Evolutionary conservation across 441 rosid genomes (phyloP), one percentile per base, ranked within the genome.

Genomic region (Adansonia grandidieri): DNA sequence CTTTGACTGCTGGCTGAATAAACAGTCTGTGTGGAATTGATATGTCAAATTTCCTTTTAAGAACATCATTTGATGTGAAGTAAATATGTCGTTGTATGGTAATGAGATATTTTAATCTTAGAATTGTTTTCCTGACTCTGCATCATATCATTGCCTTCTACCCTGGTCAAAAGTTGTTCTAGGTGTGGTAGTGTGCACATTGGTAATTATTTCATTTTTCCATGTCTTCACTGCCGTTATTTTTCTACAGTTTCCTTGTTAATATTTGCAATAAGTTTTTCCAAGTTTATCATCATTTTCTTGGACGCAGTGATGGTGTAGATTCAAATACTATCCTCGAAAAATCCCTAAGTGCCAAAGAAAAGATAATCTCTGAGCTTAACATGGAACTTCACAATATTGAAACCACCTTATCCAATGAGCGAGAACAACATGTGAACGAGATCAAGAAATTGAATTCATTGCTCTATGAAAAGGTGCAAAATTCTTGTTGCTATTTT

Each of bases 311-410:
- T 79, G 91, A 93, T 81, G 86, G 74, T 81, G 78, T 85, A 75
- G 96, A 97, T 86, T 91, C 98, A 71, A 91, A 89, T 77, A 91
- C 83, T 83, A 84, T 88, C 81, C 97, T 94, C 75, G 99, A 97
- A 86, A 97, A 91, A 78, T 93, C 96, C 72, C 81, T 93, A 83
- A 97, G 58, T 77, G 91, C 97, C 84, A 95, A 97, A 85, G 99
- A 95, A 85, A 97, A 93, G 89, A 86, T 97, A 77, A 92, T 97
- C 65, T 95, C 98, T 13, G 97, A 97, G 85, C 90, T 97, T 76
- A 97, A 94, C 78, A 87, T 85, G 91, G 99, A 97, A 83, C 94
- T 97, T 79, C 97, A 93, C 88, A 90, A 86, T 78, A 85, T 95
- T 80, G 99, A 97, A 86, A 89, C 88, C 77, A 84, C 92, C 76